phyloP scores from a whole-genome alignment of 805 yeast genomes.

The Metschnikowia borealis region DNA sequence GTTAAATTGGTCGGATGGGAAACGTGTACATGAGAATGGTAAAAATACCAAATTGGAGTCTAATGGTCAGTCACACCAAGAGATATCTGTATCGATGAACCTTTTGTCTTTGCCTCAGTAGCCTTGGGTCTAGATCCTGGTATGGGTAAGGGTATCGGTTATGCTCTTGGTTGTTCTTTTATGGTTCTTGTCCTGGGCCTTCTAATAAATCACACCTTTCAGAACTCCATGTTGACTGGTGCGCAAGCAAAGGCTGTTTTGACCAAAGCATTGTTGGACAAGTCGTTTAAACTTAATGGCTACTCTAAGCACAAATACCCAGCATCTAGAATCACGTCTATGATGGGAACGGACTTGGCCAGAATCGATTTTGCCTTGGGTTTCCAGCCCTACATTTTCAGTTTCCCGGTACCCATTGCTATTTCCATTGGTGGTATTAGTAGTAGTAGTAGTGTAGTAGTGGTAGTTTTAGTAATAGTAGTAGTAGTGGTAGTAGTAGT shows the following conservation, averaged over 20 bases:
- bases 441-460: too few relatives aligned
- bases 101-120: too few relatives aligned
- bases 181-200: conserved; percentile 28
- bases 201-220: conserved; percentile 59
- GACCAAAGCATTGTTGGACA: conserved; percentile 65
- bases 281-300: conserved; percentile 59
- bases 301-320: conserved; percentile 58
- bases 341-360: conserved; percentile 78
- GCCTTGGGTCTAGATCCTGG: conserved; percentile 22
- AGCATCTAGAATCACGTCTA: conserved; percentile 66
- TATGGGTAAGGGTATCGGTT: conserved; percentile 38
- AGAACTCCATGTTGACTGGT: conserved; percentile 58
- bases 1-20: too few relatives aligned
- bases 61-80: too few relatives aligned
- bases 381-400: conserved; percentile 59
- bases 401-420: conserved; percentile 61
- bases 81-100: too few relatives aligned
- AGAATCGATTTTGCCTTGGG: conserved; percentile 76
- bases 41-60: too few relatives aligned
- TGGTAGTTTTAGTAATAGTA: too few relatives aligned
- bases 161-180: conserved; percentile 35
- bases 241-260: conserved; percentile 67
- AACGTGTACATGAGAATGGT: too few relatives aligned
- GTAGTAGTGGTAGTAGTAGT: too few relatives aligned
- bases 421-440: conserved; percentile 62